Base-by-base conservation (phyloP, 176 grass and related monocot genomes). In the Pontederia crassipes region DNA sequence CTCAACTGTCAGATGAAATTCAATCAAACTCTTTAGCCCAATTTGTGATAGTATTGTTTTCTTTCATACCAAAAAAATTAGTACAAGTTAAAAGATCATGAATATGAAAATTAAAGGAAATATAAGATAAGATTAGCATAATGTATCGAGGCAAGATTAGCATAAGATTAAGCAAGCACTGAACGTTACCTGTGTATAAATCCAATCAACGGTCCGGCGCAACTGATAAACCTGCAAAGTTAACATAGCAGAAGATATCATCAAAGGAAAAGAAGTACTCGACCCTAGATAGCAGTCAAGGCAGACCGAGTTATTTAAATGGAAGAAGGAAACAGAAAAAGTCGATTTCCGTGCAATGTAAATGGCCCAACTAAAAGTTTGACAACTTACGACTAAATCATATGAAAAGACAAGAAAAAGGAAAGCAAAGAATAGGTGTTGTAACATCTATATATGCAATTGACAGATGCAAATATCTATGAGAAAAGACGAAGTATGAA, bases 181-280 rank as follows among this genome's bases (percentile, higher is more conserved):
- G 18, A 68, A 53, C 49, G 28, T 10, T 83, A 98, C 93, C 84
- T 98, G 87, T 78, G 77, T 68, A 56, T 80, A 79, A 66, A 98
- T 73, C 87, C 93, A 91, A 57, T 85, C 80, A 70, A 82, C 35
- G 46, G 80, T 88, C 66, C 61, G 81, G 49, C 87, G 93, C 75
- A 92, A 67, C 28, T 92, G 84, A 77, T 28, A 66, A 76, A 88
- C 71, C 87, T 92, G 82, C 75, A 63, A 55, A 66, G 17, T 48
- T 24, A 65, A 45, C 17, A 65, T 50, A 52, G 10, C 26, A 51
- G 62, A 50, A 14, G 9, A 48, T 48, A 18, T 9, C 20, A 62
- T 51, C 20, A 24, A 13, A 58, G 13, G 49, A 71, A 16, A 45
- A 11, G n/a, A 5, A 48, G 28, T 53, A 27, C 15, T 51, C 2